These are phyloP conservation scores for Suhomyces faveliae DNA, from an alignment of 805 yeast genomes.

Conservation along the genomic window DNA sequence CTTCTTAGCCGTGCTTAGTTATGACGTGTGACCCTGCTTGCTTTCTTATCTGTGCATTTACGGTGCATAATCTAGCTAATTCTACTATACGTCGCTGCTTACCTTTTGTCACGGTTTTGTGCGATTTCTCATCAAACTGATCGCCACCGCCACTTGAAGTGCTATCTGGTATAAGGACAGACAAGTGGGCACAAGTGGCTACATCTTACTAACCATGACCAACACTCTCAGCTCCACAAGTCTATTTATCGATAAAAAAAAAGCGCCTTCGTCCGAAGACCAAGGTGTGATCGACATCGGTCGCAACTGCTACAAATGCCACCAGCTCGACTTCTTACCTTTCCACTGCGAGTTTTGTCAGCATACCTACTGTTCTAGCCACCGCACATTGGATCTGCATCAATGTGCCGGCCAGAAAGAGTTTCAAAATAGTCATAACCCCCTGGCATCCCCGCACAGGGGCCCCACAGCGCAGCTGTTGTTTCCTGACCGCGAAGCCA, in stretches of 20 bases:
- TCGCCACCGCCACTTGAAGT: constrained; percentile 20
- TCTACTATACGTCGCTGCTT: too few species aligned
- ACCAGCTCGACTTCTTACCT: constrained; percentile 57
- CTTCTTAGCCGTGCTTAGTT: too few species aligned
- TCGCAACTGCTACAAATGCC: constrained; percentile 53
- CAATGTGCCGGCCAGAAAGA: constrained; percentile 25
- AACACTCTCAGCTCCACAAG: constrained; percentile 9
- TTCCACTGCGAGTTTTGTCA: constrained; percentile 51
- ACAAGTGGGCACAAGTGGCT: neutral
- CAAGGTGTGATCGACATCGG: constrained; percentile 55
- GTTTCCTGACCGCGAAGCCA: constrained; percentile 52
- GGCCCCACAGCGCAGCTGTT: constrained; percentile 44
- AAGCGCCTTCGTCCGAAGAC: constrained; percentile 19
- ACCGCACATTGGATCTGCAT: constrained; percentile 38
- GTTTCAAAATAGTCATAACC: constrained; percentile 5
- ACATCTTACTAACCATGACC: neutral
- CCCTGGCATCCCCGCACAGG: neutral
- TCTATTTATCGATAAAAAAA: constrained; percentile 22
- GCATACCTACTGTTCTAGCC: constrained; percentile 49
- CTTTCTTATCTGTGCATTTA: too few species aligned
- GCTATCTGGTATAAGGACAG: neutral
- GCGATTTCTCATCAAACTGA: neutral
- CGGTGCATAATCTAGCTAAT: too few species aligned
- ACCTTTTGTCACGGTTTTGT: neutral
- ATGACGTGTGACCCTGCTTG: neutral